Evolutionary conservation across 257 asterid species (phyloP).

Genomic region (Rehmannia glutinosa): DNA sequence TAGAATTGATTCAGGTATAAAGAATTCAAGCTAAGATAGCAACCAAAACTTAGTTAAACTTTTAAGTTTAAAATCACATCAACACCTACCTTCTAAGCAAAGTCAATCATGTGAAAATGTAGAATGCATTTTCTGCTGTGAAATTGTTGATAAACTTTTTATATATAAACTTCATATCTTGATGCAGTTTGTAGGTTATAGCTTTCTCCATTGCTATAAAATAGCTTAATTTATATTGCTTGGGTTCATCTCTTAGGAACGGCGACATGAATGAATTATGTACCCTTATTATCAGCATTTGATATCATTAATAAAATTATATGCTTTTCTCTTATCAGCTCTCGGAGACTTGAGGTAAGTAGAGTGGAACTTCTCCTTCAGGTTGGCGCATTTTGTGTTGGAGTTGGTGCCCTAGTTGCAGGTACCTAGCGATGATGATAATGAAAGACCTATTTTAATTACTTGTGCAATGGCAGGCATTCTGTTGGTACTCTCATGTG

Average conservation of each 20-base stretch:
- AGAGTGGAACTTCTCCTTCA: constrained; percentile 96
- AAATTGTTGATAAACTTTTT: not conserved
- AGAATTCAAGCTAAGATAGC: constrained; percentile 1
- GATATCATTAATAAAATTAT: constrained; percentile 1
- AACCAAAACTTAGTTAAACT: not conserved
- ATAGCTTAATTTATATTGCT: not conserved
- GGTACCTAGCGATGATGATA: constrained; percentile 39
- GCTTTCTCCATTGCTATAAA: not conserved
- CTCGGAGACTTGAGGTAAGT: constrained; percentile 98
- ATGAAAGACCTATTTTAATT: not conserved
- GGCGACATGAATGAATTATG: not conserved
- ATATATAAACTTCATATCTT: not conserved
- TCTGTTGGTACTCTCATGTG: not conserved
- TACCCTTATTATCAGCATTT: not conserved
- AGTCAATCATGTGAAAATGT: constrained; percentile 1
- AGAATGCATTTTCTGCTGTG: not conserved
- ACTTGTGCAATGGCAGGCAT: not conserved
- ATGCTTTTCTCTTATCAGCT: constrained; percentile 46
- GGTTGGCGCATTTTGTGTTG: constrained; percentile 90
- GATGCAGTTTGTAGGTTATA: not conserved
- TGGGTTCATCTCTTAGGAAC: not conserved
- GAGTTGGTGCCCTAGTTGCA: constrained; percentile 86
- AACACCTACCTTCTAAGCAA: constrained; percentile 4
- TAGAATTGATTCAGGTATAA: not conserved
- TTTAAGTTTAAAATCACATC: not conserved